Evolutionary conservation across 2,329 filamentous ascomycete species (phyloP).

Genomic region (Cladosporium halotolerans): DNA sequence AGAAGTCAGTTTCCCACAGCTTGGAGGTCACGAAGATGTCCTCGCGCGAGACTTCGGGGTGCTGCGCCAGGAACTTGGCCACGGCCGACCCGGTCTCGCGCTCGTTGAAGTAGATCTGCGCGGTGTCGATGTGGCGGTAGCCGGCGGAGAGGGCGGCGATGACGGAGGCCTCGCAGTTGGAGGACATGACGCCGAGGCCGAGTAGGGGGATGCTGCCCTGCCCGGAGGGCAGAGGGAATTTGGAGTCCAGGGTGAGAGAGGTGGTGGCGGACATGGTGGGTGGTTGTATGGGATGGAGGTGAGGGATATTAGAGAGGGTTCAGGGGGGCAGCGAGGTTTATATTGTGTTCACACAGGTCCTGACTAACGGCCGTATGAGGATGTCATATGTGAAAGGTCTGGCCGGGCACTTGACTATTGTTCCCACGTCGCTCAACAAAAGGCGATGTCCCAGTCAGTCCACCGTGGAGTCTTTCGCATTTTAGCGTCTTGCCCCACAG

Average conservation of each 20-base stretch:
- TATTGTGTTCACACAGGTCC: no score
- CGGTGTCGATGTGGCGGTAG: slow-evolving; percentile 58
- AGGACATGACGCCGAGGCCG: slow-evolving; percentile 60
- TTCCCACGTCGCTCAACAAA: neutral
- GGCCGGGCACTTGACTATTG: no score
- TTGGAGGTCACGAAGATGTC: slow-evolving; percentile 56
- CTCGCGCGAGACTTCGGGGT: slow-evolving; percentile 61
- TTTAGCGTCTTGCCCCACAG: neutral
- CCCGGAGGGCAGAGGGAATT: slow-evolving; percentile 44
- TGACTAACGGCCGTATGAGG: no score
- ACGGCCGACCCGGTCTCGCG: slow-evolving; percentile 16
- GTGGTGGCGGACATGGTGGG: neutral
- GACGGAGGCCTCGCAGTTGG: slow-evolving; percentile 44
- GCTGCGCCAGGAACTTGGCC: slow-evolving; percentile 49
- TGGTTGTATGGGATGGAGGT: neutral
- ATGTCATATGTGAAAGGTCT: no score
- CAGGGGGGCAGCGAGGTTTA: no score
- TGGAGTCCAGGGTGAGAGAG: slow-evolving; percentile 34
- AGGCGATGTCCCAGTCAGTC: neutral
- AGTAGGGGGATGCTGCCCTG: slow-evolving; percentile 52
- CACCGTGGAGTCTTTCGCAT: neutral
- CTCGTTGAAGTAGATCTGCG: slow-evolving; percentile 63
- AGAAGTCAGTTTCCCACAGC: slow-evolving; percentile 34
- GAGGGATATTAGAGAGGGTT: no score
- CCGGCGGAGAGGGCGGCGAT: slow-evolving; percentile 42